phyloP scores from a whole-genome alignment of 1,284 basidiomycete species.

The Cryptococcus neoformans region DNA sequence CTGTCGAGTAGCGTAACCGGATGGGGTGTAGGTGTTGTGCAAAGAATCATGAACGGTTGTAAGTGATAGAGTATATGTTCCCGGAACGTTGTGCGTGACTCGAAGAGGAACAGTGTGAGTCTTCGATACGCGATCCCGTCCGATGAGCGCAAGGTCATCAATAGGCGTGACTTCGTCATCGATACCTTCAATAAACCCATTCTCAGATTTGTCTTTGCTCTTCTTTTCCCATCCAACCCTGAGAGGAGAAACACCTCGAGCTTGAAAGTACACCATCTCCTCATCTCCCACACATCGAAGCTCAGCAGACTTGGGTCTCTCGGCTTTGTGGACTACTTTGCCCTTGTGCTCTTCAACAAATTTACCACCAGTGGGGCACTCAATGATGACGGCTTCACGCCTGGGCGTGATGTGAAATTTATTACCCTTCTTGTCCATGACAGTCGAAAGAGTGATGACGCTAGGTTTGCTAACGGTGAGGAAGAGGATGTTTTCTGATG shows the following conservation, averaged over 20 bases:
- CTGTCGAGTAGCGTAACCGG: constrained; percentile 49
- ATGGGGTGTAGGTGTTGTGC: constrained; percentile 51
- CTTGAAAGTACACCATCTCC: constrained; percentile 62
- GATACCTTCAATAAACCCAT: constrained; percentile 75
- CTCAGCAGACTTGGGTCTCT: constrained; percentile 48
- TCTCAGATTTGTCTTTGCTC: constrained; percentile 53
- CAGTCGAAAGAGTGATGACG: constrained; percentile 65
- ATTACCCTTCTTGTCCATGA: constrained; percentile 66
- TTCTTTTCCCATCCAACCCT: constrained; percentile 70
- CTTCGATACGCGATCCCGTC: constrained; percentile 32
- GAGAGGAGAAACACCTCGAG: constrained; percentile 73
- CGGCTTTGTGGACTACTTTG: constrained; percentile 40
- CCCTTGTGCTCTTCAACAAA: constrained; percentile 24
- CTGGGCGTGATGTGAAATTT: constrained; percentile 60
- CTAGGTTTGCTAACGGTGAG: constrained; percentile 63
- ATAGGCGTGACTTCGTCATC: constrained; percentile 55
- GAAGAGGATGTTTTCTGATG: constrained; percentile 68
- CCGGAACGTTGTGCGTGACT: constrained; percentile 34
- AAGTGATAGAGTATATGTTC: constrained; percentile 50
- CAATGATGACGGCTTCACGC: constrained; percentile 68
- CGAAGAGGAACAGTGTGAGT: constrained; percentile 39
- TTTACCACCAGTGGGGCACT: constrained; percentile 66
- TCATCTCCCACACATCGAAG: constrained; percentile 68
- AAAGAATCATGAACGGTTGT: constrained; percentile 49
- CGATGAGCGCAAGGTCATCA: constrained; percentile 20